These are phyloP conservation scores for Sordariomycetes sp. DNA, from an alignment of 2,329 filamentous ascomycete genomes.

Conservation along the genomic window DNA sequence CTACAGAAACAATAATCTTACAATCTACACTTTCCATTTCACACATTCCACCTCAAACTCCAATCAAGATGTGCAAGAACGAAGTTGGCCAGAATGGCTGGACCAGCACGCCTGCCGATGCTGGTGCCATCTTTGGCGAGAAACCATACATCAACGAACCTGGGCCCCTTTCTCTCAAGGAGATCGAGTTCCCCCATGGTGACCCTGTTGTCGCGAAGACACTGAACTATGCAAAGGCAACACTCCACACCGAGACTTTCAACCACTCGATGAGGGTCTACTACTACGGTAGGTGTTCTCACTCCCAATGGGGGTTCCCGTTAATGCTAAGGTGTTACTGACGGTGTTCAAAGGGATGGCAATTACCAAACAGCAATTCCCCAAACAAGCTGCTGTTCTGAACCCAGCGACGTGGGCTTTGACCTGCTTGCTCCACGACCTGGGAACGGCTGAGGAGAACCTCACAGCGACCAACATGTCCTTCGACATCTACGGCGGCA, in stretches of 20 bases:
- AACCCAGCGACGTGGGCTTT: slow-evolving; percentile 42
- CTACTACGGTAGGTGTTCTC: slow-evolving; percentile 40
- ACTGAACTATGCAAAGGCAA: slow-evolving; percentile 35
- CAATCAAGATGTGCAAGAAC: background rate
- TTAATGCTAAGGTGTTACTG: slow-evolving; percentile 2
- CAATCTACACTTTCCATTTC: background rate
- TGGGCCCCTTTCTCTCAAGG: slow-evolving; percentile 18
- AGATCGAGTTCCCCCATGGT: slow-evolving; percentile 35
- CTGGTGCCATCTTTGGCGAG: slow-evolving; percentile 24
- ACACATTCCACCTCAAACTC: background rate
- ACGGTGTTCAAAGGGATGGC: slow-evolving; percentile 19
- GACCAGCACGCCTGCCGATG: slow-evolving; percentile 29
- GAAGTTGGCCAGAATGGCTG: slow-evolving; percentile 28
- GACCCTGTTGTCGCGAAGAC: slow-evolving; percentile 31
- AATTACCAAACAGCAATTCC: slow-evolving; percentile 33
- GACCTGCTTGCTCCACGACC: slow-evolving; percentile 61
- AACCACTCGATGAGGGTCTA: slow-evolving; percentile 64
- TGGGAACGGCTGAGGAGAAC: slow-evolving; percentile 53
- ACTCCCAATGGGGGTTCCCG: background rate
- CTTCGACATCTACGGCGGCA: slow-evolving; percentile 61
- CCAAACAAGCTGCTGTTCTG: slow-evolving; percentile 20
- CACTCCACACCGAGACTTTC: slow-evolving; percentile 45
- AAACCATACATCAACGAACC: slow-evolving; percentile 26
- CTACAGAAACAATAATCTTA: background rate
- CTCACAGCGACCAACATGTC: slow-evolving; percentile 48